Evolutionary conservation across 2,329 filamentous ascomycete species (phyloP), one percentile per base, ranked within the genome.

Genomic region (Fusarium lateritium): DNA sequence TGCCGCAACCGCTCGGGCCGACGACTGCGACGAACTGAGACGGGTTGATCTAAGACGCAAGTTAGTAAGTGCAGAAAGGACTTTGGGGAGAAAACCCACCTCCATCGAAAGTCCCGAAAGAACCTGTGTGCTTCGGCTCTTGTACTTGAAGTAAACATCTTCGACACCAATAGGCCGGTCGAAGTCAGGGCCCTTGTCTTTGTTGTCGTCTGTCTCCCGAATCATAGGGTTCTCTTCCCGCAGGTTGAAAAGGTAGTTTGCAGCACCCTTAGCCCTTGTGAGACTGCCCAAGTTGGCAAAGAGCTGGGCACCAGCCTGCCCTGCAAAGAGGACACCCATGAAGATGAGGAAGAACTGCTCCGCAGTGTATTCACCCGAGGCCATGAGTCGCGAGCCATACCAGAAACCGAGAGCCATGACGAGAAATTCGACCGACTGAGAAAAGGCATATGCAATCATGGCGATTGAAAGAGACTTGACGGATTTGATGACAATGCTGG

Each of bases 1-100:
- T 90, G 1, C 87, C 87, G 65, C 86, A 88, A 9, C 87, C 87
- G 0, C 84, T 87, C 3, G 85, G 80, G 2, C 87, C 87, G 0
- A 89, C 86, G 31, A 88, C 81, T 2, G 86, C 87, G 3, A 85
- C 77, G 63, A 84, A 86, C 61, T 83, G 79, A 26, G 40, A 66
- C 10, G 52, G 67, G 1, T 21, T 61, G 38, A 65, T 55, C 42
- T 49, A 28, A 8, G 14, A 24, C n/a, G 42, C n/a, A 5, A 5
- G 45, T 80, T 78, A 28, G 73, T 51, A 80, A 17, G 81, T 14
- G 17, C n/a, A 19, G 5, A 24, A 3, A 15, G 10, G 5, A 7
- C 3, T 7, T 7, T 2, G 11, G 9, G 3, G 11, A 0, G 15
- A 19, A 2, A 19, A 4, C 61, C 38, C 9, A 56, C 56, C 21